Percentiles rank a stretch among this genome's conserved stretches.
These are phyloP conservation scores for Sporothrix luriei DNA, from an alignment of 2,329 filamentous ascomycete species.

Conservation along the genomic window DNA sequence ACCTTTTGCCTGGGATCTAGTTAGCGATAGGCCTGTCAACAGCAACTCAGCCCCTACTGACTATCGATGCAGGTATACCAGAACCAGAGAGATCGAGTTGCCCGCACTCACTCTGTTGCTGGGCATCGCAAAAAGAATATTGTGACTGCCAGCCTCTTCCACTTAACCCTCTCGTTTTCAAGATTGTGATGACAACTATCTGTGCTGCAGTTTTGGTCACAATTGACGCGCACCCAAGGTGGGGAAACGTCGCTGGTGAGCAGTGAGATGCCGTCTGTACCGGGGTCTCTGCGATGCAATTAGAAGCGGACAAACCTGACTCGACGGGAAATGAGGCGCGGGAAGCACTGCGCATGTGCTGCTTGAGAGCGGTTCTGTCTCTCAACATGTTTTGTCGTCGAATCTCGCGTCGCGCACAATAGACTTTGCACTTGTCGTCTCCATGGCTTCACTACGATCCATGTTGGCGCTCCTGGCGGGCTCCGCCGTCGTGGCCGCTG, in stretches of 20 bases:
- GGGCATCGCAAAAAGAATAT: not conserved
- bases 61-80: not conserved
- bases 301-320: not conserved
- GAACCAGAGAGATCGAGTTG: no score
- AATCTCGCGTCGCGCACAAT: not conserved
- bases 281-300: not conserved
- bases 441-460: not conserved
- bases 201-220: slow-evolving; percentile 15
- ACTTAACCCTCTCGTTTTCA: no score
- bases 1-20: not conserved
- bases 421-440: not conserved
- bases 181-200: not conserved
- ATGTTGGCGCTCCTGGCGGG: not conserved
- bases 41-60: not conserved
- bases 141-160: no score
- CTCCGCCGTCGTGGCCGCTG: not conserved
- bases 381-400: not conserved
- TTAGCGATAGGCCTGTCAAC: not conserved
- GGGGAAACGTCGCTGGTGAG: not conserved
- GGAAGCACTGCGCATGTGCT: not conserved
- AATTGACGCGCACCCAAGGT: slow-evolving; percentile 2
- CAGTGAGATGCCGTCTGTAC: not conserved
- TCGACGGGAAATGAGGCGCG: not conserved
- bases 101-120: no score
- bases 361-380: not conserved